These are phyloP conservation scores for Posidonia oceanica DNA, from an alignment of 116 monocot genomes.

Conservation along the genomic window DNA sequence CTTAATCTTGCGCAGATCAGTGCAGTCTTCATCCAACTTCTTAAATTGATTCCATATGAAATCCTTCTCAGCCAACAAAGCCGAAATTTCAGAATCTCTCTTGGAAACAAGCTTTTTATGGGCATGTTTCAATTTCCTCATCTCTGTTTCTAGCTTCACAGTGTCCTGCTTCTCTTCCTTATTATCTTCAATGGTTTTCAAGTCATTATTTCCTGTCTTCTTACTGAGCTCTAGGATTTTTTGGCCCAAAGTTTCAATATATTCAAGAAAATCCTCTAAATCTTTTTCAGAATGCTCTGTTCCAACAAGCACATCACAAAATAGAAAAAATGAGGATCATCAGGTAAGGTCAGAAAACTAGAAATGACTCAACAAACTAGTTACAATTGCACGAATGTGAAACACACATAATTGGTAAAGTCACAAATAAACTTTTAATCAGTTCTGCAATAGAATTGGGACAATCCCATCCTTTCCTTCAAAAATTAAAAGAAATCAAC, in stretches of 20 bases:
- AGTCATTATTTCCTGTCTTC: conserved; percentile 14
- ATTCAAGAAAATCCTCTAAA: conserved; percentile 41
- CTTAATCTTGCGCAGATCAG: conserved; percentile 21
- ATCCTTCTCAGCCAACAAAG: conserved; percentile 70
- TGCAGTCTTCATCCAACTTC: conserved; percentile 56
- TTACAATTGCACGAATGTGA: background rate
- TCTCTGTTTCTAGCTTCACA: conserved; percentile 22
- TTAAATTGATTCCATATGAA: conserved; percentile 91
- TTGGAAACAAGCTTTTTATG: conserved; percentile 36
- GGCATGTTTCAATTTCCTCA: conserved; percentile 46
- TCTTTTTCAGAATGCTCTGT: conserved; percentile 53
- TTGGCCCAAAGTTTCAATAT: conserved; percentile 20
- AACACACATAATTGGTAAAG: background rate
- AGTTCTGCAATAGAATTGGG: too few relatives aligned
- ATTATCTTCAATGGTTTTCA: conserved; percentile 7
- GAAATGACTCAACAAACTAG: background rate
- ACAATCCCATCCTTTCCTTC: too few relatives aligned
- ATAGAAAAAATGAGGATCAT: background rate
- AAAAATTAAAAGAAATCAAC: too few relatives aligned
- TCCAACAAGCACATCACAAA: conserved; percentile 7
- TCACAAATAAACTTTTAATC: background rate
- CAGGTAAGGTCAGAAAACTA: background rate
- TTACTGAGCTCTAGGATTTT: conserved; percentile 19
- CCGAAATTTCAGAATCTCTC: conserved; percentile 51
- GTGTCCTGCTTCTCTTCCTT: conserved; percentile 1